Conservation (phyloP, 306 rosid species). For the Luffa acutangula region DNA sequence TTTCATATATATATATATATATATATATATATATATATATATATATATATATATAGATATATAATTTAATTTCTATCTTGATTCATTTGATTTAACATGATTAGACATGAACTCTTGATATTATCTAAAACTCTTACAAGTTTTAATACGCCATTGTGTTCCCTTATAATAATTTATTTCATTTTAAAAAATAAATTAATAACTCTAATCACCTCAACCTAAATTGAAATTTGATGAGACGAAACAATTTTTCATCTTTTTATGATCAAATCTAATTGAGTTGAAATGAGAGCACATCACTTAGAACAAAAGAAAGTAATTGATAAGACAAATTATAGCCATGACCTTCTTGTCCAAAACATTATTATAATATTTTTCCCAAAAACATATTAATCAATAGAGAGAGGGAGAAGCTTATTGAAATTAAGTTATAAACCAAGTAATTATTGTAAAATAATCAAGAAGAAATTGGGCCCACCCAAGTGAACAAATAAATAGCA, state of each 20-base stretch:
- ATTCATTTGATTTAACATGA: neutral
- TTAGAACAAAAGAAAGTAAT: neutral
- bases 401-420: neutral
- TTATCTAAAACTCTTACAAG: neutral
- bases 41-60: no score
- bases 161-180: neutral
- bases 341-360: neutral
- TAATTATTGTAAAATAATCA: neutral
- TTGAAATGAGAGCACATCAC: neutral
- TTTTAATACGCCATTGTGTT: neutral
- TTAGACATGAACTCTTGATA: neutral
- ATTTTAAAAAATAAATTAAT: neutral
- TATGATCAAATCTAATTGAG: neutral
- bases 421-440: neutral
- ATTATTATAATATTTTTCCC: neutral
- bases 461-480: neutral
- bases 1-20: no score
- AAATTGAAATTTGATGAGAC: neutral
- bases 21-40: no score
- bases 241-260: neutral
- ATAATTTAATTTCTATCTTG: neutral
- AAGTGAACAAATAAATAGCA: neutral
- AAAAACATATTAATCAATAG: neutral
- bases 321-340: neutral
- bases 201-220: neutral